Percentiles rank a stretch among this genome's conserved stretches.
Conservation (phyloP, 345 rosid species). For the Syzygium grande region DNA sequence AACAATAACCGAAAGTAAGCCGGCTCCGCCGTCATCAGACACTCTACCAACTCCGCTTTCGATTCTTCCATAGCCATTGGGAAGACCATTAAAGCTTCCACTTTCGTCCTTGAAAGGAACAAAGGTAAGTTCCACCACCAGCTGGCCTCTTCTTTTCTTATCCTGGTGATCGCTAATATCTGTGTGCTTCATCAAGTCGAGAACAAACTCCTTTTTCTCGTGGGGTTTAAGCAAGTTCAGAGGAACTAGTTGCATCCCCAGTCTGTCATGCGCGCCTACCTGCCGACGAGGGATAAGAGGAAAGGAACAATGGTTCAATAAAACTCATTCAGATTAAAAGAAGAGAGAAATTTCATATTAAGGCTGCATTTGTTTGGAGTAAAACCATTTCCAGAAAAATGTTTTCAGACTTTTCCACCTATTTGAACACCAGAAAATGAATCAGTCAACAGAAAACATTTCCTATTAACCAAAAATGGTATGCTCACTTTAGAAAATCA, state of each 20-base stretch:
- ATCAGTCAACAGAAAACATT: not conserved
- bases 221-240: conserved; percentile 17
- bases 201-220: conserved; percentile 19
- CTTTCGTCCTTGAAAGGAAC: conserved; percentile 38
- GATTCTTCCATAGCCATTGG: conserved; percentile 2
- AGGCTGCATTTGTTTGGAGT: not conserved
- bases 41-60: conserved; percentile 3
- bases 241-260: conserved; percentile 44
- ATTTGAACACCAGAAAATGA: not conserved
- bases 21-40: conserved; percentile 7
- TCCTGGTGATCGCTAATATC: conserved; percentile 23
- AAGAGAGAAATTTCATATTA: not conserved
- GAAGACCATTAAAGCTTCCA: conserved; percentile 5
- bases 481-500: not conserved
- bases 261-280: conserved; percentile 46
- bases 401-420: not conserved
- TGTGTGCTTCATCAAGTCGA: conserved; percentile 31
- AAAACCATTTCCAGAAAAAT: not conserved
- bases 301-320: not conserved
- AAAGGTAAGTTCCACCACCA: conserved; percentile 31
- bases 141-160: conserved; percentile 28
- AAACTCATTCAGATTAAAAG: not conserved
- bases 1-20: conserved; percentile 15
- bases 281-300: not conserved
- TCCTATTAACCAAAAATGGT: not conserved